Percentiles rank a stretch among this genome's conserved stretches.
Evolutionary conservation across 371 early-diverging fungal species (phyloP).

Genomic region (Amoeboaphelidium protococcarum): DNA sequence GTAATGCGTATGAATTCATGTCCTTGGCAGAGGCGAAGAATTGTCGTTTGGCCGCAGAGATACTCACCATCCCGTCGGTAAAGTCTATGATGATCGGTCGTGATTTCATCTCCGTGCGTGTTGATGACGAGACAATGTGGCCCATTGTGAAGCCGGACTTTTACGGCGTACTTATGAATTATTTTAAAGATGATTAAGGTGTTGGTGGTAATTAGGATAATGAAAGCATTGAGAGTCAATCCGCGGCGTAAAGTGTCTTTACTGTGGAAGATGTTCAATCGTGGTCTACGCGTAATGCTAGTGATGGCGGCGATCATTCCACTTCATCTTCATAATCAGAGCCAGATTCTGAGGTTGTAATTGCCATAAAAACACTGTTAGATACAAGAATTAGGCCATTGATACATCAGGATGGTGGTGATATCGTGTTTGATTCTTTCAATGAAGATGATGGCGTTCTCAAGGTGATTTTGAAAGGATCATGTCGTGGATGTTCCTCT

Average conservation of each 20-base stretch:
- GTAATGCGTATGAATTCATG: constrained; percentile 42
- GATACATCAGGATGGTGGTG: constrained; percentile 74
- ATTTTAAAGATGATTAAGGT: constrained; percentile 54
- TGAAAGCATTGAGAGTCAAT: no score
- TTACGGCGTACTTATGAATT: constrained; percentile 81
- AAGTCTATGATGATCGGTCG: constrained; percentile 58
- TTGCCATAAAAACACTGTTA: constrained; percentile 87
- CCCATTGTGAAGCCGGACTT: constrained; percentile 74
- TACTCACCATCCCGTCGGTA: constrained; percentile 75
- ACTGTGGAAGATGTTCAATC: no score
- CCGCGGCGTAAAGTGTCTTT: no score
- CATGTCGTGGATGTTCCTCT: constrained; percentile 78
- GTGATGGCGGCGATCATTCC: no score
- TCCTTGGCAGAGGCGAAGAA: constrained; percentile 37
- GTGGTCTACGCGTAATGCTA: no score
- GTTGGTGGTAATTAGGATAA: no score
- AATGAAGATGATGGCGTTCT: constrained; percentile 48
- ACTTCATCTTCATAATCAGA: no score
- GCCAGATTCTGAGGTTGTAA: constrained; percentile 63
- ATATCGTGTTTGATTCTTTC: constrained; percentile 79
- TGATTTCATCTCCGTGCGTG: constrained; percentile 78
- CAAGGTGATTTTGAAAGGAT: constrained; percentile 69
- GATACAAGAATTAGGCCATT: constrained; percentile 85
- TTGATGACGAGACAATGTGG: constrained; percentile 59
- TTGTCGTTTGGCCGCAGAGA: constrained; percentile 61